Conservation (phyloP, 495 filamentous ascomycete genomes). For the Xylaria curta region DNA sequence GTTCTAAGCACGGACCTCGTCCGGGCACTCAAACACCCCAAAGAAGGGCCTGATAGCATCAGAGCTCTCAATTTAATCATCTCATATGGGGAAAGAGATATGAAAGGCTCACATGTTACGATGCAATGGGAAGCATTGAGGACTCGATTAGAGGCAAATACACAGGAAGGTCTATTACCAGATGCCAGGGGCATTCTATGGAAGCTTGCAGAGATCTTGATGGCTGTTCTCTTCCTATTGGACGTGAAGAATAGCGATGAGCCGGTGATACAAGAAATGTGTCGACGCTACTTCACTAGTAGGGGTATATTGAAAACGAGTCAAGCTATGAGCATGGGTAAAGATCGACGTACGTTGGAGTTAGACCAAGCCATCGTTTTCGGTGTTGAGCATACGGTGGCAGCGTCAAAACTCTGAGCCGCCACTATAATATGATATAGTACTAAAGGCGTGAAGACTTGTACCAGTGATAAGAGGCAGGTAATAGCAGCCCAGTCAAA, state of each 20-base stretch:
- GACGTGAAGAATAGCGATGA: constrained; percentile 38
- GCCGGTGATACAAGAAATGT: constrained; percentile 38
- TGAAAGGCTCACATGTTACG: neutral
- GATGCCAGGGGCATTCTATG: constrained; percentile 45
- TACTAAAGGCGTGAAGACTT: neutral
- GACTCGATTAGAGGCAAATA: constrained; percentile 27
- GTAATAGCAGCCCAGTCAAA: neutral
- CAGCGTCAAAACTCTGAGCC: neutral
- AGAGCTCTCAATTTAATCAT: constrained; percentile 14
- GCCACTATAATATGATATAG: neutral
- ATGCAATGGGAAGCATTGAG: constrained; percentile 36
- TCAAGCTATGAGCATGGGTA: neutral
- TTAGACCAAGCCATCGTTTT: constrained; percentile 29
- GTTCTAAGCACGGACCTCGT: constrained; percentile 66
- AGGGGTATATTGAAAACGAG: constrained; percentile 19
- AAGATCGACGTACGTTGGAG: constrained; percentile 12
- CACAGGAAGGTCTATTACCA: constrained; percentile 36
- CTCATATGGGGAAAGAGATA: neutral
- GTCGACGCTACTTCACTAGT: constrained; percentile 37
- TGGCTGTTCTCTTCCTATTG: constrained; percentile 41
- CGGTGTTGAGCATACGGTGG: constrained; percentile 13
- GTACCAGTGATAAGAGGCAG: neutral
- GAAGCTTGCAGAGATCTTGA: constrained; percentile 44
- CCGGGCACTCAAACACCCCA: constrained; percentile 39
- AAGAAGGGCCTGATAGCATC: constrained; percentile 17